Base-by-base conservation (phyloP, 495 filamentous ascomycete genomes). In the Daldinia grandis region DNA sequence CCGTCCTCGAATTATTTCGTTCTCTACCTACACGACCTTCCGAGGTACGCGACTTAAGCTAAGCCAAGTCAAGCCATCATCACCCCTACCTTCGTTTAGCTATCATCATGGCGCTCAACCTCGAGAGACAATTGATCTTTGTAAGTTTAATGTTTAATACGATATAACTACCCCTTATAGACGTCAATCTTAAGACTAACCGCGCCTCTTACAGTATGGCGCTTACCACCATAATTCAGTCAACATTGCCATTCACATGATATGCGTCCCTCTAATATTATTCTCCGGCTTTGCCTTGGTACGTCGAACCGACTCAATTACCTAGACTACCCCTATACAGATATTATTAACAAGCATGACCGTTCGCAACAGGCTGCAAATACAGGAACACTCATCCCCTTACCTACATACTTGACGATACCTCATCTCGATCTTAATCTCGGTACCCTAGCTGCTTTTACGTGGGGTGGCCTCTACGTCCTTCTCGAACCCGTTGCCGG, bases 401-500 rank as follows among this genome's bases (percentile, higher is more conserved):
- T 94, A 10, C 93, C 94, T 4, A 79, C 88, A 38, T 87, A 82
- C 80, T 80, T 95, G 21, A 87, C 87, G 54, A 81, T 94, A 56
- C 86, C 91, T 19, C 88, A 93, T 77, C 89, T 98, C 25, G 91
- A 92, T 1, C 85, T 91, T 30, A 97, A 97, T 74, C 77, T 92
- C 40, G 94, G 90, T 38, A 95, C 94, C 7, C 83, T 96, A 65
- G 86, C 81, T 27, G 88, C 91, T 21, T 74, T 94, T 35, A 66
- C 73, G 21, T 98, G 94, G 81, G 85, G 89, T 30, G 86, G 84
- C 25, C 86, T 97, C 67, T 99, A 98, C 73, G 86, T 98, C 58
- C 89, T 98, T 24, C 90, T 99, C 75, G 95, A 98, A 75, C 95
- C 95, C 1, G 91, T 98, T 5, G 95, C 95, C 4, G 95, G 95